Evolutionary conservation across 1,139 yeast genomes (phyloP).

Genomic region (Candida tetrigidarum): DNA sequence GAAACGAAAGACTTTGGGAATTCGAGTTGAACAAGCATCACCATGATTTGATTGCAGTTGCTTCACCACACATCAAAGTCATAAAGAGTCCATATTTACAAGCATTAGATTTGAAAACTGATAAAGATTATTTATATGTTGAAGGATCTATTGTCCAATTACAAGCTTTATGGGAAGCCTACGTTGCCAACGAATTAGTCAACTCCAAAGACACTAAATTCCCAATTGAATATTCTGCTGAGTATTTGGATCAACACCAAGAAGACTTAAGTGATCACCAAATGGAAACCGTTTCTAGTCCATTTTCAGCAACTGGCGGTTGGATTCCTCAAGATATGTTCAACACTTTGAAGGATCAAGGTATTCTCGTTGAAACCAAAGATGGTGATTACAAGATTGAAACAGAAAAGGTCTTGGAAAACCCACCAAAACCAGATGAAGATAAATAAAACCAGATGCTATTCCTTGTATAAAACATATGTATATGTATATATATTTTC

Average conservation of each 20-base stretch:
- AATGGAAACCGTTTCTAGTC: conserved; percentile 65
- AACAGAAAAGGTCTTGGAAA: conserved; percentile 41
- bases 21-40: conserved; percentile 64
- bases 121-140: conserved; percentile 66
- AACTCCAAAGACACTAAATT: conserved; percentile 45
- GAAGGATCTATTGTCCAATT: conserved; percentile 75
- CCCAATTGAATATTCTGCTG: conserved; percentile 65
- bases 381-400: conserved; percentile 43
- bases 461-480: no score
- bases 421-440: conserved; percentile 17
- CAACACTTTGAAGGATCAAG: conserved; percentile 66
- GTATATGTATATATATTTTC: neutral
- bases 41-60: conserved; percentile 73
- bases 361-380: conserved; percentile 52
- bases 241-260: conserved; percentile 59
- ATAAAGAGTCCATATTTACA: conserved; percentile 69
- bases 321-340: conserved; percentile 97
- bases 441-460: neutral
- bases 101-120: conserved; percentile 63
- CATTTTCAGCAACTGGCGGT: conserved; percentile 90
- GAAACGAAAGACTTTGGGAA: conserved; percentile 93
- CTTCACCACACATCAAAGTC: conserved; percentile 74
- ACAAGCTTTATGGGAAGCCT: conserved; percentile 74
- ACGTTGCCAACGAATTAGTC: conserved; percentile 65
- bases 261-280: conserved; percentile 68